Evolutionary conservation across 768 basidiomycete genomes (phyloP), one percentile per base, ranked within the genome.

Genomic region (Tylopilus felleus): DNA sequence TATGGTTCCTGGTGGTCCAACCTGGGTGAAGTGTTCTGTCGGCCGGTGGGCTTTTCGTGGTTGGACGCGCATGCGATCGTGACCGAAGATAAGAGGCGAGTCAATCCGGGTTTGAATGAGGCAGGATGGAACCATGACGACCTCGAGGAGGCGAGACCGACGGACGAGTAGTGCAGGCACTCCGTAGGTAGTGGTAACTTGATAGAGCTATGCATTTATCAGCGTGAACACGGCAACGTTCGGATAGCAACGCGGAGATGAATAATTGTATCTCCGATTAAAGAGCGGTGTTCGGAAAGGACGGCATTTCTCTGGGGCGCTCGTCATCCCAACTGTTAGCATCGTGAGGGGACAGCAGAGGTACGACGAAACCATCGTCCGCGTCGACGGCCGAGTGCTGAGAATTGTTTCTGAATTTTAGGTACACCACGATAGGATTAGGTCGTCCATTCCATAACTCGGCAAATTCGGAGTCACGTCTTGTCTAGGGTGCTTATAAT

Each of bases 21-120:
- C 71, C 64, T 93, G 46, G 69, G 80, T 27, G 84, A 86, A 51
- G 80, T 92, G 39, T 71, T 96, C 41, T 95, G 93, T 72, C 75
- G 93, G 35, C 91, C 94, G 0, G 74, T 79, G 29, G 88, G 90
- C 17, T 85, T 78, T 61, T 88, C 90, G 41, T 97, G 91, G 91
- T 68, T 95, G 25, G 77, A 90, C 61, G 79, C 80, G 5, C 66
- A 71, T 29, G 85, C 71, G 21, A 63, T 80, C 28, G 84, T 79
- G 49, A 85, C 83, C 42, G 82, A 87, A 67, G 93, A 95, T 70
- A 78, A 77, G 69, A 74, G 94, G 52, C 75, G 78, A 60, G 73
- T 88, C 4, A 94, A 93, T 70, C 92, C 92, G 16, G 90, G 85
- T 27, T 52, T 77, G 46, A 68, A 71, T 22, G 70, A 69, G 36